Evolutionary conservation across 768 basidiomycete species (phyloP).

Genomic region (Cystobasidium tubakii): DNA sequence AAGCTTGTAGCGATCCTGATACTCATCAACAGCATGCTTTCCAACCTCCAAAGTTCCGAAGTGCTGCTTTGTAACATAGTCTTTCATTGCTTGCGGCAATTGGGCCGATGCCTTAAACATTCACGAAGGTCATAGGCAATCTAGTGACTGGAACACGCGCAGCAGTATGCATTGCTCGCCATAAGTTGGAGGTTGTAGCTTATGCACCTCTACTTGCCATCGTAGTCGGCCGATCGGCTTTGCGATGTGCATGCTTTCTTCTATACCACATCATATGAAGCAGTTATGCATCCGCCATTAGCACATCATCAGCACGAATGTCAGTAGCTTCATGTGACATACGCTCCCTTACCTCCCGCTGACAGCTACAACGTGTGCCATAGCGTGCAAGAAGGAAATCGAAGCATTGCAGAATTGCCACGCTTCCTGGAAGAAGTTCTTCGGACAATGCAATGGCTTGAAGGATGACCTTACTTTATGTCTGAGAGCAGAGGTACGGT

Average conservation of each 20-base stretch:
- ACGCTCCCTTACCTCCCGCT: neutral
- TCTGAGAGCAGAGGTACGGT: slow-evolving; percentile 32
- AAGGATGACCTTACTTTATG: slow-evolving; percentile 36
- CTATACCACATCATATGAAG: neutral
- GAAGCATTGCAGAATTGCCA: slow-evolving; percentile 39
- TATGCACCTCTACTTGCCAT: too few species aligned
- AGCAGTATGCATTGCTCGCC: too few species aligned
- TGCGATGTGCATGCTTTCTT: slow-evolving; percentile 62
- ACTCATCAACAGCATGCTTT: too few species aligned
- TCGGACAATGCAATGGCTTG: slow-evolving; percentile 38
- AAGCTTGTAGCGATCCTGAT: too few species aligned
- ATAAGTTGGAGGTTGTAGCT: too few species aligned
- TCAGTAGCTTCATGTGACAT: neutral
- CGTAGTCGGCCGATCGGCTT: neutral
- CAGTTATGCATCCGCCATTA: slow-evolving; percentile 34
- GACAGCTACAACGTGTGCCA: neutral
- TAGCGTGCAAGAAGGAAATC: slow-evolving; percentile 36
- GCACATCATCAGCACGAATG: slow-evolving; percentile 34
- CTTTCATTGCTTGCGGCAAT: too few species aligned
- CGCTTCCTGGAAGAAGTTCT: slow-evolving; percentile 19
- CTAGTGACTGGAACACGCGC: too few species aligned
- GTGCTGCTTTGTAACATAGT: too few species aligned
- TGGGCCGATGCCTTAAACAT: too few species aligned
- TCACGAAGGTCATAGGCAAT: too few species aligned
- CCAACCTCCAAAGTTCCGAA: too few species aligned